Conservation (phyloP, 768 basidiomycete genomes). For the Xerocomus potaroensis region DNA sequence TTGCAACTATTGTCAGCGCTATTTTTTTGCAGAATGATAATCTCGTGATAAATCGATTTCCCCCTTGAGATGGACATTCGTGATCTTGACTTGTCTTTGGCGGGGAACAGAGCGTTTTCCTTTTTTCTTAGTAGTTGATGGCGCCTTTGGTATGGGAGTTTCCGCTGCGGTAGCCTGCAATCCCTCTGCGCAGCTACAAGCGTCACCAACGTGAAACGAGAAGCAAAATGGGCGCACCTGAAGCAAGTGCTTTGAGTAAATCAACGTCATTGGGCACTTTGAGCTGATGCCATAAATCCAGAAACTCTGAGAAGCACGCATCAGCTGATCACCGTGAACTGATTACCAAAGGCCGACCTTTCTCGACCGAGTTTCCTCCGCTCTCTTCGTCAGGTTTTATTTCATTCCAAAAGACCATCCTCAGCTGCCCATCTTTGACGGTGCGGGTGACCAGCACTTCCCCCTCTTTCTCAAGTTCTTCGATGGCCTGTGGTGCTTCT, state of each 20-base stretch:
- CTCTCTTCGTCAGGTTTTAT: constrained; percentile 70
- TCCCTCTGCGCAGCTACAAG: constrained; percentile 50
- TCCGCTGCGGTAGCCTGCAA: constrained; percentile 75
- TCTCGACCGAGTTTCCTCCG: constrained; percentile 70
- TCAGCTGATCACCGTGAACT: constrained; percentile 2
- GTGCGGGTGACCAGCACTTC: constrained; percentile 87
- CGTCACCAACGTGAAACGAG: not conserved
- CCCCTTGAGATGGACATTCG: constrained; percentile 83
- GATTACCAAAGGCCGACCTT: constrained; percentile 47
- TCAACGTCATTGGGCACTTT: constrained; percentile 86
- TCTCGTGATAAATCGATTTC: constrained; percentile 83
- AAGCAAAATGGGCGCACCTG: constrained; percentile 42
- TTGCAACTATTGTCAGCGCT: not conserved
- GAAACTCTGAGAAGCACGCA: constrained; percentile 57
- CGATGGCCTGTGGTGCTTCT: constrained; percentile 76
- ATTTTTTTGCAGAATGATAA: constrained; percentile 38
- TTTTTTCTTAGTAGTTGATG: constrained; percentile 67
- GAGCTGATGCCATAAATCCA: constrained; percentile 80
- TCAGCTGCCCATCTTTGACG: constrained; percentile 73
- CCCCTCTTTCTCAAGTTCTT: constrained; percentile 86
- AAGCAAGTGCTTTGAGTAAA: constrained; percentile 69
- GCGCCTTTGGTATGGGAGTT: constrained; percentile 48
- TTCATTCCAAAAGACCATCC: constrained; percentile 90
- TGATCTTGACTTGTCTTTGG: constrained; percentile 77
- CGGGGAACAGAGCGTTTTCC: constrained; percentile 71